Base-by-base conservation (phyloP, 2,329 filamentous ascomycete species). In the Colletotrichum sansevieriae region DNA sequence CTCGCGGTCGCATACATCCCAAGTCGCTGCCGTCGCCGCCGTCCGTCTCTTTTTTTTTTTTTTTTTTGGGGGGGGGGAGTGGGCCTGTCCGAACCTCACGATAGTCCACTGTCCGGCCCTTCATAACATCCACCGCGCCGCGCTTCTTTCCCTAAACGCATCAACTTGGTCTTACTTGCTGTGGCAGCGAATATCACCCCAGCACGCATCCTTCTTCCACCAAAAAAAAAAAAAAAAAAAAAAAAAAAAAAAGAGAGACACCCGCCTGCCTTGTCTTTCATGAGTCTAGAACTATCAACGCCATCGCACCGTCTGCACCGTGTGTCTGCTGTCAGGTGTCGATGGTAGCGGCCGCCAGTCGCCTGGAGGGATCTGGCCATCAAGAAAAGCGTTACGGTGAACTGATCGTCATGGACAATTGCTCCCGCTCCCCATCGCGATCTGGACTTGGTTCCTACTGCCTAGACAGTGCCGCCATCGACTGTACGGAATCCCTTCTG, bases 301-400 rank as follows among this genome's bases (percentile, higher is more conserved):
- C 65, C 62, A 65, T 68, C 65, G 62, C 20, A 65, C 62, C 65
- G 60, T 41, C n/a, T 41, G 62, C 61, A 65, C 47, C 62, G 41
- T 65, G 41, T 68, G 35, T 51, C 55, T 22, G 29, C 46, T 49
- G 54, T 44, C 22, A 43, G 43, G 55, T 60, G 62, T 56, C 22
- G 49, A 55, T 60, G 44, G 52, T 55, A 65, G 55, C 62, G 35
- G 65, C 62, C 46, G 22, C 22, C 22, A 22, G 22, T 60, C 47
- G 41, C 22, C 47, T 25, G 39, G 41, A 68, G 62, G 47, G 65
- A 68, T 65, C 65, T 65, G 55, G 61, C 65, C 47, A 59, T 49
- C 20, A 51, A 35, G n/a, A 47, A 57, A 41, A 65, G 49, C 62
- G 65, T 65, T 49, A 65, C 62, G 62, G 55, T 65, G 55, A 65